A percentile compares a stretch with the other conserved stretches of the same genome.
Evolutionary conservation across 805 yeast genomes (phyloP).

Genomic region (Pichia manshurica): DNA sequence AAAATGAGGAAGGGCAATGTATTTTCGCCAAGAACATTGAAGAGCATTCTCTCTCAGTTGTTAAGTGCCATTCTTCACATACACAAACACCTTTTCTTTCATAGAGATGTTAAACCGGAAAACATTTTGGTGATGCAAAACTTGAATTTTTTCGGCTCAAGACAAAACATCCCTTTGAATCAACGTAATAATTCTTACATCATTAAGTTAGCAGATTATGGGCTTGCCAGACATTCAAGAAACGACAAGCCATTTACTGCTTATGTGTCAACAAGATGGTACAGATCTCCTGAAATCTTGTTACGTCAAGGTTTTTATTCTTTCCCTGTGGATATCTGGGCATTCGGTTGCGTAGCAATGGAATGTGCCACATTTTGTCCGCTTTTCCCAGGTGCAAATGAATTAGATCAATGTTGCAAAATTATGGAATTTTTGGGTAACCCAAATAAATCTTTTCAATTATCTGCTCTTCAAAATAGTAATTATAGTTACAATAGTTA

Average conservation of each 20-base stretch:
- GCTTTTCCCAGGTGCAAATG: constrained; percentile 76
- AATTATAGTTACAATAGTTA: background rate
- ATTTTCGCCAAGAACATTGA: constrained; percentile 55
- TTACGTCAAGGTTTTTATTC: constrained; percentile 59
- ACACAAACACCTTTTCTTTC: constrained; percentile 63
- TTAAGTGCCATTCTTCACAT: constrained; percentile 77
- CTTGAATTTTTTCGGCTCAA: constrained; percentile 44
- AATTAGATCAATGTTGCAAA: constrained; percentile 70
- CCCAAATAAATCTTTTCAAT: constrained; percentile 39
- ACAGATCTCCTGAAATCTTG: constrained; percentile 75
- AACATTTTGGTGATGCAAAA: constrained; percentile 70
- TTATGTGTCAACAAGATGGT: constrained; percentile 83
- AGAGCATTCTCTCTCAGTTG: constrained; percentile 65
- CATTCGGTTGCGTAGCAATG: constrained; percentile 73
- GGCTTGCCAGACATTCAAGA: constrained; percentile 58
- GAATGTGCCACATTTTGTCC: constrained; percentile 72
- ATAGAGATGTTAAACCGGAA: constrained; percentile 92
- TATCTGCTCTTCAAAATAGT: background rate
- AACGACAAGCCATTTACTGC: constrained; percentile 58
- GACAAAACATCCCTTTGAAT: constrained; percentile 35
- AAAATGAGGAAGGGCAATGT: constrained; percentile 47
- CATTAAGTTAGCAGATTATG: constrained; percentile 75
- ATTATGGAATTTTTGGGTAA: constrained; percentile 67
- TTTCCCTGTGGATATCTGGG: constrained; percentile 77
- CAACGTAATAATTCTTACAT: constrained; percentile 43